phyloP scores from a whole-genome alignment of 345 rosid species.

The Rhodomyrtus tomentosa region DNA sequence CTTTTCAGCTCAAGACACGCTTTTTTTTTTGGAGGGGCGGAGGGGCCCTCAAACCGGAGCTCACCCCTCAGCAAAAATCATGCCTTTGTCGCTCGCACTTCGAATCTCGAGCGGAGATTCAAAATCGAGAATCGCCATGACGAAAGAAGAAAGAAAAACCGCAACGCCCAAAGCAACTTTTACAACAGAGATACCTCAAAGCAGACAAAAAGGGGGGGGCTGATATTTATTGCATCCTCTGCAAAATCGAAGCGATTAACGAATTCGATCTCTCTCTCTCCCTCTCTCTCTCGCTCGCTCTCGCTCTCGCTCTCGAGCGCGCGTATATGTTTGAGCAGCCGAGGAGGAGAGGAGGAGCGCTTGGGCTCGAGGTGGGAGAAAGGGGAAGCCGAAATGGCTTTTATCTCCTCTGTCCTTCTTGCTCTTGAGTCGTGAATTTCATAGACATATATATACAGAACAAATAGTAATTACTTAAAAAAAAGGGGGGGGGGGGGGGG shows the following conservation, averaged over 20 bases:
- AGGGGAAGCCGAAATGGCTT: neutral
- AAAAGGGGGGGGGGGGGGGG: too few relatives aligned
- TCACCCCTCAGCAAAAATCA: neutral
- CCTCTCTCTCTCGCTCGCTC: neutral
- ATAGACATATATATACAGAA: neutral
- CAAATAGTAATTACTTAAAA: too few relatives aligned
- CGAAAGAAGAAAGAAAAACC: neutral
- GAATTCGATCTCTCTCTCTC: neutral
- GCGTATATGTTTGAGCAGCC: neutral
- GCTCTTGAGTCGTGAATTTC: neutral
- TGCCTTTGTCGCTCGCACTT: constrained; percentile 13
- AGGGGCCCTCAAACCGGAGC: neutral
- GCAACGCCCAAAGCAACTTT: neutral
- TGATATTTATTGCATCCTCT: neutral
- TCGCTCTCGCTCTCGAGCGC: neutral
- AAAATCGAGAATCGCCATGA: neutral
- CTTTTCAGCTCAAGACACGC: neutral
- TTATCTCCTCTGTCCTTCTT: neutral
- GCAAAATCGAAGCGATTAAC: neutral
- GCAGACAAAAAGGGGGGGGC: neutral
- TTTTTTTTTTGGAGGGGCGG: neutral
- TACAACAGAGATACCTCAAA: constrained; percentile 7
- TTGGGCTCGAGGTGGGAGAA: neutral
- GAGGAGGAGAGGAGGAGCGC: neutral
- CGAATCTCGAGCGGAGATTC: constrained; percentile 23